A percentile compares a stretch with the other conserved stretches of the same genome.
These are phyloP conservation scores for Polymyxa betae DNA, from an alignment of 208 protist species.

Conservation along the genomic window DNA sequence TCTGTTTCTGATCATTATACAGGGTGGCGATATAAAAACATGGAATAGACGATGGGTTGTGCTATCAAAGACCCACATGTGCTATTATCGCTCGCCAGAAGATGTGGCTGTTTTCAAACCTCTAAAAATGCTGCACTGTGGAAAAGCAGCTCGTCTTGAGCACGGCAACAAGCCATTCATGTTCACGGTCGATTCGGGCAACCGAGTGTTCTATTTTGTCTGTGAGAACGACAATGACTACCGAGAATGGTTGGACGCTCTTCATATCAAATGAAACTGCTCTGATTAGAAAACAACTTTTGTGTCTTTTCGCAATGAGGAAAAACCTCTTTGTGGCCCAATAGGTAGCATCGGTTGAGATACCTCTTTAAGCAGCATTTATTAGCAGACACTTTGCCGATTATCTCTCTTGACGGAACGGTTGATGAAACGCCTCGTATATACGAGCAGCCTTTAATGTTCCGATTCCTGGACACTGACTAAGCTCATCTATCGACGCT, in stretches of 20 bases:
- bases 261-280: background rate
- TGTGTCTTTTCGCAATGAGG: too few relatives aligned
- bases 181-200: background rate
- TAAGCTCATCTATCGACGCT: slow-evolving; percentile 36
- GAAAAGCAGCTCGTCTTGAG: background rate
- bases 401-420: background rate
- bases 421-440: slow-evolving; percentile 42
- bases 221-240: background rate
- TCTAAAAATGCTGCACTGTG: background rate
- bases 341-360: too few relatives aligned
- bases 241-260: background rate
- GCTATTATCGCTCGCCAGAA: background rate
- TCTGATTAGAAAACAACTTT: too few relatives aligned
- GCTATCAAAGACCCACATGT: background rate
- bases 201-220: slow-evolving; percentile 21
- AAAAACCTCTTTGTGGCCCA: too few relatives aligned
- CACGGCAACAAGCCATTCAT: background rate
- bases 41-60: slow-evolving; percentile 22
- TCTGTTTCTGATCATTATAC: background rate
- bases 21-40: slow-evolving; percentile 24
- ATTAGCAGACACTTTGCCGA: too few relatives aligned
- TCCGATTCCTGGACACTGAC: slow-evolving; percentile 26
- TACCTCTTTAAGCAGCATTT: too few relatives aligned
- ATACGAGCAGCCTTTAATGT: slow-evolving; percentile 37
- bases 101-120: slow-evolving; percentile 15